Percentiles rank a stretch among this genome's conserved stretches.
Conservation (phyloP, 1,284 basidiomycete genomes). For the Fomitopsis schrenkii region DNA sequence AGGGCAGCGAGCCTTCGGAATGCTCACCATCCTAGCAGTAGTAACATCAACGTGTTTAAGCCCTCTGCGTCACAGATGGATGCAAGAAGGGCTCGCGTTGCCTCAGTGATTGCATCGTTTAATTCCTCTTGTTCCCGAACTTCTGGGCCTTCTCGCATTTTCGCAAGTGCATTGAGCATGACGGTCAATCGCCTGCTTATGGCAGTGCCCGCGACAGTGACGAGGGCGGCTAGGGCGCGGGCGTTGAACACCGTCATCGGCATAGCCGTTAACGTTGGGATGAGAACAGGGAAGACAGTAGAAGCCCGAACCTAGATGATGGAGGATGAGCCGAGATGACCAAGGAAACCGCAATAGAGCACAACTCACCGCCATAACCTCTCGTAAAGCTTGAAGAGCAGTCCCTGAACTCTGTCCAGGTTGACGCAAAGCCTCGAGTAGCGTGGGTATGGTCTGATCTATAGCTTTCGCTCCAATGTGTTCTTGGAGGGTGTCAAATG, state of each 20-base stretch:
- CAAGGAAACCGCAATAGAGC: background rate
- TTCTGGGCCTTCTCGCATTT: slow-evolving; percentile 55
- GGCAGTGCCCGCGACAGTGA: slow-evolving; percentile 90
- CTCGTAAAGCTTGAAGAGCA: slow-evolving; percentile 89
- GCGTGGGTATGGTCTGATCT: slow-evolving; percentile 94
- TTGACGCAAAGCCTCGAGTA: slow-evolving; percentile 89
- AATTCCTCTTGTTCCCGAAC: slow-evolving; percentile 70
- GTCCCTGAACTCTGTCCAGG: slow-evolving; percentile 91
- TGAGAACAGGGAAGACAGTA: slow-evolving; percentile 97
- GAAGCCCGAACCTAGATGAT: slow-evolving; percentile 72
- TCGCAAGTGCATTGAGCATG: slow-evolving; percentile 75
- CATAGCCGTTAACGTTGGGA: slow-evolving; percentile 86
- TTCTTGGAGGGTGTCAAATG: slow-evolving; percentile 93
- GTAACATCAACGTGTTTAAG: slow-evolving; percentile 83
- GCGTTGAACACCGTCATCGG: slow-evolving; percentile 97
- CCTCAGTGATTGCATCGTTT: slow-evolving; percentile 68
- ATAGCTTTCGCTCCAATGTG: slow-evolving; percentile 89
- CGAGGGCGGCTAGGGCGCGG: slow-evolving; percentile 85
- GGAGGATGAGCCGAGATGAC: background rate
- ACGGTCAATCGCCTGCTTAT: slow-evolving; percentile 80
- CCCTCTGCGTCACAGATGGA: slow-evolving; percentile 85
- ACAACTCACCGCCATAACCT: slow-evolving; percentile 87
- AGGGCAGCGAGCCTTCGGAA: background rate
- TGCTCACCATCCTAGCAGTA: slow-evolving; percentile 83
- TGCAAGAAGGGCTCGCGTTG: slow-evolving; percentile 66